A percentile compares a stretch with the other conserved stretches of the same genome.
phyloP scores from a whole-genome alignment of 345 rosid genomes.

The Erucastrum elatum region DNA sequence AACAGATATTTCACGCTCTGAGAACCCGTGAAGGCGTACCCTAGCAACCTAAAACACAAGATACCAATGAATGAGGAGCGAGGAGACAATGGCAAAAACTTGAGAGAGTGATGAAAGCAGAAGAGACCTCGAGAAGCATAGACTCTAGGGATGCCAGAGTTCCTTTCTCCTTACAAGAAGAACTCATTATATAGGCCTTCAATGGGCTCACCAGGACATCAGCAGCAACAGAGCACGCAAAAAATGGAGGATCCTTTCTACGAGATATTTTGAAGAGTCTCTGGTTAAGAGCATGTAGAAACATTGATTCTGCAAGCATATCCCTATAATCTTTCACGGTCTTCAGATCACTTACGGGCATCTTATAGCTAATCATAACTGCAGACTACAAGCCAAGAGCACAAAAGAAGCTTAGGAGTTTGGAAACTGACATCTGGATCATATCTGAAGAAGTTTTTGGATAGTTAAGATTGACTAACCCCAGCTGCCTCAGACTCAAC shows the following conservation, averaged over 20 bases:
- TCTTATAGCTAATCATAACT: conserved; percentile 86
- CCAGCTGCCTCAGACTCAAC: conserved; percentile 92
- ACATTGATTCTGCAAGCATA: conserved; percentile 82
- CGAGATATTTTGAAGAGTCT: conserved; percentile 85
- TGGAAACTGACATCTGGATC: background rate
- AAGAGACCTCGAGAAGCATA: conserved; percentile 76
- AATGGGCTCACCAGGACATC: conserved; percentile 71
- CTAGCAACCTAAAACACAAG: conserved; percentile 69
- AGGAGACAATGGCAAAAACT: conserved; percentile 16
- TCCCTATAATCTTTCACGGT: conserved; percentile 77
- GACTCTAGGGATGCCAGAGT: conserved; percentile 79
- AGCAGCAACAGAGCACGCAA: conserved; percentile 87
- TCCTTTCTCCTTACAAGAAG: conserved; percentile 35
- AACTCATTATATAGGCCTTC: conserved; percentile 78
- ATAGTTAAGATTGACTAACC: conserved; percentile 51
- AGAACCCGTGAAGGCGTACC: conserved; percentile 86
- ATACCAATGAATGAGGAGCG: conserved; percentile 3
- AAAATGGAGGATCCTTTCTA: conserved; percentile 75
- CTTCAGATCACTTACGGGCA: conserved; percentile 64
- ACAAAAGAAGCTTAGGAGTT: conserved; percentile 27
- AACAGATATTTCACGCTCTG: conserved; percentile 83
- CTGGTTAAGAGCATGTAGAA: conserved; percentile 75
- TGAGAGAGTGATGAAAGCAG: conserved; percentile 20
- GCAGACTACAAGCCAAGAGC: conserved; percentile 59
- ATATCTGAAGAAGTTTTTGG: conserved; percentile 9